Evolutionary conservation across 1,284 basidiomycete genomes (phyloP).

Genomic region (Caloboletus firmus): DNA sequence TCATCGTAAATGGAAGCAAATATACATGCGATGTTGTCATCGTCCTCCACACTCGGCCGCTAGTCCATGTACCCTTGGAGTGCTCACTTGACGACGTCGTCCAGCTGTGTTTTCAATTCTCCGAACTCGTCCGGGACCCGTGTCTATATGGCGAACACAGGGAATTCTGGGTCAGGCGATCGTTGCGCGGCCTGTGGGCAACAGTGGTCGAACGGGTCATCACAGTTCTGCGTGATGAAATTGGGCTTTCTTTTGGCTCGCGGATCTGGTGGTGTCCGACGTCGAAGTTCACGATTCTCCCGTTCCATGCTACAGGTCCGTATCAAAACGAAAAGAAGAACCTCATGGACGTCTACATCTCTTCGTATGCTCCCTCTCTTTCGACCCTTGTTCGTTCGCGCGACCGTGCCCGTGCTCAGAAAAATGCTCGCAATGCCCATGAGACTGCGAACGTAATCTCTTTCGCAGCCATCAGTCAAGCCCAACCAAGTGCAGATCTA

Average conservation of each 20-base stretch:
- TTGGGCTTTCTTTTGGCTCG: neutral
- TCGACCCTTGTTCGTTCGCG: no score
- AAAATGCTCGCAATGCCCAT: no score
- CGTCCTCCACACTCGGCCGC: slow-evolving; percentile 1
- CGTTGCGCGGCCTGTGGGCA: neutral
- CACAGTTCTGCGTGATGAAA: neutral
- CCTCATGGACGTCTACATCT: neutral
- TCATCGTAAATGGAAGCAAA: no score
- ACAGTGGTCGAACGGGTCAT: neutral
- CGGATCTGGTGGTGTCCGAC: neutral
- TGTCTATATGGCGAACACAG: neutral
- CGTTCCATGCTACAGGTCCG: neutral
- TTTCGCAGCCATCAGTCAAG: neutral
- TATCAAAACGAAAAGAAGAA: neutral
- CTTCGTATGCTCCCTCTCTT: neutral
- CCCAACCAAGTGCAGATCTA: neutral
- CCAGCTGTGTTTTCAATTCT: neutral
- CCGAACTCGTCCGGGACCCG: neutral
- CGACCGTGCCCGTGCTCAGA: no score
- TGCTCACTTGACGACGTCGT: neutral
- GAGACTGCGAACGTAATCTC: neutral
- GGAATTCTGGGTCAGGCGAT: neutral
- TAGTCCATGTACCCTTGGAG: slow-evolving; percentile 10
- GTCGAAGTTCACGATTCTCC: neutral
- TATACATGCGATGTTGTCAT: neutral